Conservation (phyloP, 1,284 basidiomycete genomes). For the Ustilago nuda region DNA sequence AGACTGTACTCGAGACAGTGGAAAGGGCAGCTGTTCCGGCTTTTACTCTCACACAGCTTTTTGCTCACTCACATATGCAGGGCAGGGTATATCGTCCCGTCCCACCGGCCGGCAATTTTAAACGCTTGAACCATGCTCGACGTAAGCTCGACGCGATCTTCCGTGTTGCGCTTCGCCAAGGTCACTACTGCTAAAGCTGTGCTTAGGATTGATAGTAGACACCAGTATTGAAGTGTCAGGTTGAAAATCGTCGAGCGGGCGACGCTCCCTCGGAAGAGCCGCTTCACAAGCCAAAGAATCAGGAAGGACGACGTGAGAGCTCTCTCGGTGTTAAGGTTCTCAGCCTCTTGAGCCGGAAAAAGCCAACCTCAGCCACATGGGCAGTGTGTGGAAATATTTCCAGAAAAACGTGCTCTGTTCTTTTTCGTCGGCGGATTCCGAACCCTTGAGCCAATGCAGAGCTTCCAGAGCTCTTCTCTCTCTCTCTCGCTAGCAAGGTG, state of each 20-base stretch:
- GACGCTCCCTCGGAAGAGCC: neutral
- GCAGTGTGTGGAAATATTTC: neutral
- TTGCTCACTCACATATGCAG: neutral
- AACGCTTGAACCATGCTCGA: neutral
- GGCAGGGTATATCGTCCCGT: neutral
- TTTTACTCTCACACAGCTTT: constrained; percentile 3
- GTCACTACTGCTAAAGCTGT: neutral
- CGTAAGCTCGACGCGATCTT: neutral
- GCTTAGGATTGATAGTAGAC: neutral
- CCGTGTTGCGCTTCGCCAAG: neutral
- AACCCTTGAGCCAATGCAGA: constrained; percentile 4
- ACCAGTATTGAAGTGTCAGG: neutral
- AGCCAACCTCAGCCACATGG: neutral
- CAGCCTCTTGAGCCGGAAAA: neutral
- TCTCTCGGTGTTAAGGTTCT: neutral
- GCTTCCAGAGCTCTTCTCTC: neutral
- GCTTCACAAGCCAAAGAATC: neutral
- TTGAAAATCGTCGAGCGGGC: neutral
- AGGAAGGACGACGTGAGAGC: neutral
- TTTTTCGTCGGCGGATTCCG: neutral
- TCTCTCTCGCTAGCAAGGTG: neutral
- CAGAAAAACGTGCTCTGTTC: neutral
- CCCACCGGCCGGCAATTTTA: constrained; percentile 1
- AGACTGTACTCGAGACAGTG: neutral
- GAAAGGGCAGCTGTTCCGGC: constrained; percentile 10